These are phyloP conservation scores for Amanita muscaria DNA, from an alignment of 768 basidiomycete species.

Conservation along the genomic window DNA sequence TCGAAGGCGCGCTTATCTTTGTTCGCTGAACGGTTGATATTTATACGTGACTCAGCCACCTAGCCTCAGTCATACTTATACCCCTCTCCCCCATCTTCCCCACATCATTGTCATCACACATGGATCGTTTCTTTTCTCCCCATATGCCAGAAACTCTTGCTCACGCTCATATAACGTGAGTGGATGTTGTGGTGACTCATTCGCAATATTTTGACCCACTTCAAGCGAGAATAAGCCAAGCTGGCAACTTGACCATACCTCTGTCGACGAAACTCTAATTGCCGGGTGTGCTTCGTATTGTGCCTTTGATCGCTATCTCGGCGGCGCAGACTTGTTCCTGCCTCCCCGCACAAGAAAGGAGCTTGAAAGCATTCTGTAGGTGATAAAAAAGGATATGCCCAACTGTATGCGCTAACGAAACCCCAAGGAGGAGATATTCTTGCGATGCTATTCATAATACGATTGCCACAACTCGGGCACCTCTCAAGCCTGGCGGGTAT, in stretches of 20 bases:
- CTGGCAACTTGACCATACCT: slow-evolving; percentile 66
- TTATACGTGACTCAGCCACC: too few species aligned
- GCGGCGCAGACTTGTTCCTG: slow-evolving; percentile 63
- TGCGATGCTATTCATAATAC: slow-evolving; percentile 78
- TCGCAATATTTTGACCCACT: slow-evolving; percentile 11
- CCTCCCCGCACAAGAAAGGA: slow-evolving; percentile 55
- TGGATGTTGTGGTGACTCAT: slow-evolving; percentile 10
- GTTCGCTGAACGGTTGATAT: too few species aligned
- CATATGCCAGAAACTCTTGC: slow-evolving; percentile 68
- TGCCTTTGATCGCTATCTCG: slow-evolving; percentile 66
- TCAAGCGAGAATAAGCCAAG: slow-evolving; percentile 55
- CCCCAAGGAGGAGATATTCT: slow-evolving; percentile 56
- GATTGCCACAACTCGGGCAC: slow-evolving; percentile 59
- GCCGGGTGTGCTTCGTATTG: slow-evolving; percentile 76
- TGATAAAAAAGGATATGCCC: slow-evolving; percentile 12
- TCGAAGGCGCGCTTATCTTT: slow-evolving; percentile 4
- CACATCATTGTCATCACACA: slow-evolving; percentile 20
- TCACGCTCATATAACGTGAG: slow-evolving; percentile 58
- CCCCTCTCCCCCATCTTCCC: slow-evolving; percentile 10
- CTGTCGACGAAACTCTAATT: slow-evolving; percentile 64
- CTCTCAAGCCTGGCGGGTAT: slow-evolving; percentile 48
- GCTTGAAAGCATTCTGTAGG: slow-evolving; percentile 66
- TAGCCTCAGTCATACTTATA: slow-evolving; percentile 8
- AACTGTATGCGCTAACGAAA: neutral
- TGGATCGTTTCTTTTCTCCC: slow-evolving; percentile 70